These are phyloP conservation scores for Neostapfia colusana DNA, from an alignment of 176 grass and related monocot genomes.

Conservation along the genomic window DNA sequence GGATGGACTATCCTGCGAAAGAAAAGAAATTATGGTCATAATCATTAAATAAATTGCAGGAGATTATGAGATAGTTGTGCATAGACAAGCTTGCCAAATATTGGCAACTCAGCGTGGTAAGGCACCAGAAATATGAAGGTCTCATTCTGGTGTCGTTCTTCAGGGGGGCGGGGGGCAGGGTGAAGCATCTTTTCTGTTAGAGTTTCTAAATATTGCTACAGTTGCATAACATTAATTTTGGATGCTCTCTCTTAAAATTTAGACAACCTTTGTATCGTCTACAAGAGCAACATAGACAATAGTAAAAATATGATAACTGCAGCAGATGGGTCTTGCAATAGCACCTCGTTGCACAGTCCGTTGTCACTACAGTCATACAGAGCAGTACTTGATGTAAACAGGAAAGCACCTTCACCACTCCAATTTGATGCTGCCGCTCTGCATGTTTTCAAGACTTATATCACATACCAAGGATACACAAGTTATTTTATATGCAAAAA, in stretches of 20 bases:
- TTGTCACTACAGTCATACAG: constrained; percentile 78
- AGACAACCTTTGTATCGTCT: background rate
- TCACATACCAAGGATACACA: constrained; percentile 30
- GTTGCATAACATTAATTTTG: background rate
- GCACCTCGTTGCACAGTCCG: constrained; percentile 73
- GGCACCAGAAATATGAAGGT: background rate
- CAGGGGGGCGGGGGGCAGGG: background rate
- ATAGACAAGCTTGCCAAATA: background rate
- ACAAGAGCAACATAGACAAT: background rate
- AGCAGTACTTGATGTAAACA: constrained; percentile 90
- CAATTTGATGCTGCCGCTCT: constrained; percentile 85
- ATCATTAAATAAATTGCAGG: background rate
- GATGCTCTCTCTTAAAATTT: background rate
- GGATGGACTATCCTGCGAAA: constrained; percentile 62
- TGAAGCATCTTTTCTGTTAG: background rate
- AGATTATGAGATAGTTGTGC: background rate
- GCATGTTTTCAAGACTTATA: constrained; percentile 44
- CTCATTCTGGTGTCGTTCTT: background rate
- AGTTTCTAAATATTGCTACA: constrained; percentile 5
- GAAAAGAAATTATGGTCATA: background rate
- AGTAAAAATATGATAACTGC: background rate
- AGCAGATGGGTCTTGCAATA: constrained; percentile 6
- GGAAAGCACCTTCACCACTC: constrained; percentile 83
- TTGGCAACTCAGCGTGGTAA: background rate
- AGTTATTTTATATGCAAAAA: background rate